These are phyloP conservation scores for Cladosporium oxysporum DNA, from an alignment of 2,329 filamentous ascomycete genomes.

Conservation along the genomic window DNA sequence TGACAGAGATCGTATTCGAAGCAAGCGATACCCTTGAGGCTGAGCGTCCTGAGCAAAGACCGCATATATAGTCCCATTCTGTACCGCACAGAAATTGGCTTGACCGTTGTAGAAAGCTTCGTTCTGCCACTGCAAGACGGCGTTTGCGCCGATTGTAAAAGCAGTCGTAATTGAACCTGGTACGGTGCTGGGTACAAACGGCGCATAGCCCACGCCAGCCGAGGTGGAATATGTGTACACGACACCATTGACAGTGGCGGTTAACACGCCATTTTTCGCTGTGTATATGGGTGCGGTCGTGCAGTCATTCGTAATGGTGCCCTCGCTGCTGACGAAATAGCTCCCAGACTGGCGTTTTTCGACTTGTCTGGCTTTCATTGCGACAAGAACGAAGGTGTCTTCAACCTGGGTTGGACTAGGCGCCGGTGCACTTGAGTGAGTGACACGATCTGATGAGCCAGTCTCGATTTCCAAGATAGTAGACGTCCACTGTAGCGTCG, in stretches of 20 bases:
- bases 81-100: constrained; percentile 33
- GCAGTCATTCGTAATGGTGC: constrained; percentile 36
- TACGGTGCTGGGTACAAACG: constrained; percentile 31
- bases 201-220: constrained; percentile 26
- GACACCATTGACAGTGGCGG: constrained; percentile 29
- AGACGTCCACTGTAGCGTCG: constrained; percentile 32
- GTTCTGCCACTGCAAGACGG: constrained; percentile 32
- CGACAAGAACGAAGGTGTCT: constrained; percentile 25
- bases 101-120: constrained; percentile 32
- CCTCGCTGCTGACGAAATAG: constrained; percentile 30
- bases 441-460: not conserved
- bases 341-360: constrained; percentile 28
- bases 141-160: constrained; percentile 28
- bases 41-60: constrained; percentile 30
- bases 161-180: constrained; percentile 31
- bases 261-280: constrained; percentile 31
- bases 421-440: not conserved
- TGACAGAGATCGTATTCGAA: not conserved
- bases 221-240: constrained; percentile 34
- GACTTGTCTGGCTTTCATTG: constrained; percentile 14
- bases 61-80: constrained; percentile 35
- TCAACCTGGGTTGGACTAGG: constrained; percentile 22
- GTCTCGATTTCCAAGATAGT: not conserved
- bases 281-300: constrained; percentile 32
- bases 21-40: constrained; percentile 23